phyloP scores from a whole-genome alignment of 352 stramenopile species.

The Elongisporangium undulatum region DNA sequence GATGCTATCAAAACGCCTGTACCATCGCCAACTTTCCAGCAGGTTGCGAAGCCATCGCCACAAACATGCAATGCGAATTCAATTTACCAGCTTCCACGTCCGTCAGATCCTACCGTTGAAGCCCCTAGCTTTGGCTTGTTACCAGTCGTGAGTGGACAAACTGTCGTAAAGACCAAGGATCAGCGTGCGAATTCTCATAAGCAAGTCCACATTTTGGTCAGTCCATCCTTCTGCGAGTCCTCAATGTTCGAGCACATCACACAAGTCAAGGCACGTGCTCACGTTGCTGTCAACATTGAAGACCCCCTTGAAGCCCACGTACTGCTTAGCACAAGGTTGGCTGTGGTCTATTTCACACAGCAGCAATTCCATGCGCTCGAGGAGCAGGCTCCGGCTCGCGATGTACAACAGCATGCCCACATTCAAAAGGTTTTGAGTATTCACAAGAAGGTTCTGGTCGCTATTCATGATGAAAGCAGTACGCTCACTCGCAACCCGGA shows the following conservation, averaged over 20 bases:
- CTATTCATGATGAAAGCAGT: conserved; percentile 15
- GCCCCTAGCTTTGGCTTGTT: neutral
- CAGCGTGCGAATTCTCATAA: neutral
- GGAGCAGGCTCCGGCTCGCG: conserved; percentile 9
- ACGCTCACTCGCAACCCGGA: conserved; percentile 5
- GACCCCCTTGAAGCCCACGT: conserved; percentile 37
- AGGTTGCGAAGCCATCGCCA: neutral
- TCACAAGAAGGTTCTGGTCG: conserved; percentile 54
- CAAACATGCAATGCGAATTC: neutral
- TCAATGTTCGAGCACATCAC: conserved; percentile 17
- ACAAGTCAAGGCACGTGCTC: conserved; percentile 6
- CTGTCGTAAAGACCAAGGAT: neutral
- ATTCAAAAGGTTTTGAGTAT: conserved; percentile 25
- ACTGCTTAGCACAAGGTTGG: conserved; percentile 37
- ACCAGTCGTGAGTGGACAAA: neutral
- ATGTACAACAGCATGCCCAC: conserved; percentile 24
- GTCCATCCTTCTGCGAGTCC: conserved; percentile 21
- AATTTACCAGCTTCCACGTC: neutral
- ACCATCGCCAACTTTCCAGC: neutral
- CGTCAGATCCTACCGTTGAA: neutral
- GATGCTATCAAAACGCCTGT: neutral
- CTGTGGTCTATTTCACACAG: conserved; percentile 17
- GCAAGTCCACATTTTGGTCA: conserved; percentile 22
- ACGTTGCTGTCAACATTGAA: conserved; percentile 27
- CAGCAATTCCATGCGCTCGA: conserved; percentile 18